Base-by-base conservation (phyloP, 768 basidiomycete species). In the Boletus reticuloceps region DNA sequence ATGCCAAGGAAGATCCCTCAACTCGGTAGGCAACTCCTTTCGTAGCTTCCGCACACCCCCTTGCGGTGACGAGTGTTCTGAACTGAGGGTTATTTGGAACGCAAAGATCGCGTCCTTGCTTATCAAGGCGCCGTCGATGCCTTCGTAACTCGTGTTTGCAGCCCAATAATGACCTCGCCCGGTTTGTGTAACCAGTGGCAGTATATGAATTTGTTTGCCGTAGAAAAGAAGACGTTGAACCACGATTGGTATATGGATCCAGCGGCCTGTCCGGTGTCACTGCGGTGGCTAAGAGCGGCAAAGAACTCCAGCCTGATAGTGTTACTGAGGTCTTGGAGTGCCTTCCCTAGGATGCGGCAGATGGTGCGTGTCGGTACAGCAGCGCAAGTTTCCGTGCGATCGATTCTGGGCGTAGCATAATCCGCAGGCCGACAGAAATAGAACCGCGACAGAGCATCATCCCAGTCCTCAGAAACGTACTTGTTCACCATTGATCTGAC, bases 351-450 rank as follows among this genome's bases (percentile, higher is more conserved):
- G 17, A 38, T 7, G 10, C 6, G 2, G 11, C 47, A 25, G 2
- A 49, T 3, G 4, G 16, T 25, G 27, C 2, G 29, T 6, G 49
- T 50, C 5, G 49, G 39, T 6, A 42, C 20, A 1, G 4, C 11
- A 17, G 38, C 2, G 20, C 6, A 7, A 17, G 14, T 2, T 8
- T 2, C 7, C 2, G 2, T 1, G 14, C 14, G 20, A 13, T 1
- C 3, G 1, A 14, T 29, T 5, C 5, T 6, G 1, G 13, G 7
- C 1, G 6, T 36, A 11, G 34, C 13, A 1, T 6, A 6, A 5
- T 10, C 5, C n/a, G 3, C 1, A 13, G 50, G 50, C 5, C 41
- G 41, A 29, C 25, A 16, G 34, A 51, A 50, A 29, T 50, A 54
- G 27, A 37, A 43, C 3, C 8, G 3, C 5, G 19, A 41, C 14